Evolutionary conservation across 2,329 filamentous ascomycete species (phyloP), one percentile per base, ranked within the genome.

Genomic region (Alternaria triticimaculans): DNA sequence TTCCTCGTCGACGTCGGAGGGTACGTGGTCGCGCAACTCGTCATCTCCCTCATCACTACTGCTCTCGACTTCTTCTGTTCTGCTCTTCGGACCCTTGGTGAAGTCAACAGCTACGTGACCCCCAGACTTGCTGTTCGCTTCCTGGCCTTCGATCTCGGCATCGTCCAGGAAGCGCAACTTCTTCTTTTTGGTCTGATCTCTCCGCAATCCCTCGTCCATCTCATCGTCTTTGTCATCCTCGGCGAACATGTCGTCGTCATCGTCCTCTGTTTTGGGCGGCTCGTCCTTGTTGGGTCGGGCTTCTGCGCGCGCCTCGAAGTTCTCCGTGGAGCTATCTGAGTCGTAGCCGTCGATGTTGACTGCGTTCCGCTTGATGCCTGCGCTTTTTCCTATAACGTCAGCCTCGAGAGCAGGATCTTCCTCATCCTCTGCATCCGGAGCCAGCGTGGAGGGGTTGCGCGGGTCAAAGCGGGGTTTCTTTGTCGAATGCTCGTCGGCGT

Each of bases 281-380:
- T 80, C 79, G 66, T 76, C 79, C 55, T 71, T 83, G 65, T 70
- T 84, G 57, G 81, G 83, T 67, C 85, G 82, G 60, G 86, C 86
- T 62, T 90, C 88, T 6, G 92, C 91, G 55, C 92, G 88, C 30
- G 87, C 87, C 71, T 96, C 88, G 79, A 97, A 96, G 48, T 92
- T 94, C 76, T 98, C 96, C 68, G 96, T 95, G 56, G 95, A 97
- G 61, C 87, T 89, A 80, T 99, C 96, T 10, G 92, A 96, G 72
- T 98, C 95, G 82, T 98, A 99, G 55, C 96, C 96, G 76, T 98
- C 96, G 44, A 99, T 89, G 75, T 98, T 97, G 59, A 99, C 92
- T 0, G 95, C 96, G 70, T 95, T 95, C 66, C 96, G 92, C 80
- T 97, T 97, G 1, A 93, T 92, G 44, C 88, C 87, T 2, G 88